These are phyloP conservation scores for Avena eriantha DNA, from an alignment of 176 grass and related monocot genomes.

Conservation along the genomic window DNA sequence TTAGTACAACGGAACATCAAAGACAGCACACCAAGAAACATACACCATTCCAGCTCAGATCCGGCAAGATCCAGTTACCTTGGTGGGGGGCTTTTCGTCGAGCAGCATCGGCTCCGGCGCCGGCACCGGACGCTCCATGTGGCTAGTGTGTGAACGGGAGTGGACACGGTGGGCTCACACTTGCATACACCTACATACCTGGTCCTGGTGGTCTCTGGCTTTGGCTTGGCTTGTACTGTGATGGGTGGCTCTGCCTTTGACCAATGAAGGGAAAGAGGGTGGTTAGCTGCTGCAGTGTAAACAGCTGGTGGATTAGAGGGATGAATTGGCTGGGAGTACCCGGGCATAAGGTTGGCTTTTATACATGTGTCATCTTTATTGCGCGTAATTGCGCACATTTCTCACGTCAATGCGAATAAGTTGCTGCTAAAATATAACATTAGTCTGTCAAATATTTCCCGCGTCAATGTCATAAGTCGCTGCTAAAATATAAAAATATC, in stretches of 20 bases:
- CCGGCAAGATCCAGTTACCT: slow-evolving; percentile 26
- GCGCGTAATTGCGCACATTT: slow-evolving; percentile 9
- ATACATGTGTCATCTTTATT: neutral
- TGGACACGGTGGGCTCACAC: slow-evolving; percentile 14
- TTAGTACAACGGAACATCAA: neutral
- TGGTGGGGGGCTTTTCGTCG: slow-evolving; percentile 24
- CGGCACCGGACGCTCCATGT: slow-evolving; percentile 36
- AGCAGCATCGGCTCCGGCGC: slow-evolving; percentile 46
- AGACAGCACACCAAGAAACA: slow-evolving; percentile 15
- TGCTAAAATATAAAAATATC: neutral
- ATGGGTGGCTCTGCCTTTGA: slow-evolving; percentile 37
- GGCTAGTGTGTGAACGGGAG: slow-evolving; percentile 28
- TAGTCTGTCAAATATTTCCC: neutral
- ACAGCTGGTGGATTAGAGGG: slow-evolving; percentile 36
- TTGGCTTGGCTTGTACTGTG: slow-evolving; percentile 31
- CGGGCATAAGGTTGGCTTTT: neutral
- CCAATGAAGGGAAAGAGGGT: slow-evolving; percentile 10
- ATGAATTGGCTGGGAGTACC: slow-evolving; percentile 16
- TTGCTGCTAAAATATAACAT: neutral
- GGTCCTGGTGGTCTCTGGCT: slow-evolving; percentile 7
- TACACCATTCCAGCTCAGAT: slow-evolving; percentile 19
- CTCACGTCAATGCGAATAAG: neutral
- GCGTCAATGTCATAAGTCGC: neutral
- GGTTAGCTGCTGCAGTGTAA: slow-evolving; percentile 27
- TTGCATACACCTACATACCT: slow-evolving; percentile 18